These are phyloP conservation scores for Pseudevernia furfuracea DNA, from an alignment of 495 filamentous ascomycete genomes.

Conservation along the genomic window DNA sequence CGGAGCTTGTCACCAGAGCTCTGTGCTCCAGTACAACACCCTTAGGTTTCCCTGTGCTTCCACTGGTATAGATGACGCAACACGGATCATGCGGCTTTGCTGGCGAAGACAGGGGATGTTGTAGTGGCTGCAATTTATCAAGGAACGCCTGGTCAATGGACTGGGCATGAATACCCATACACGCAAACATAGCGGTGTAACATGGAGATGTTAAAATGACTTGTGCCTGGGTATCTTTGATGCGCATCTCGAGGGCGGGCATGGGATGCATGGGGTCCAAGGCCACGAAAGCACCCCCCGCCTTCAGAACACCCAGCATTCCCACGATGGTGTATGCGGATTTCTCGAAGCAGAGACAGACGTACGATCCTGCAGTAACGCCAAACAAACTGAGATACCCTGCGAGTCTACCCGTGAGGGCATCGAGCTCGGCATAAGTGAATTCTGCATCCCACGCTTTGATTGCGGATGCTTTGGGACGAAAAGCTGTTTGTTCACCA, in stretches of 20 bases:
- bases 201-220: constrained; percentile 16
- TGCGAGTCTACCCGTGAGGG: constrained; percentile 40
- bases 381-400: constrained; percentile 36
- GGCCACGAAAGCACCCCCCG: constrained; percentile 36
- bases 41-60: constrained; percentile 60
- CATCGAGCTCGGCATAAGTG: constrained; percentile 45
- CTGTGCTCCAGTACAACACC: constrained; percentile 60
- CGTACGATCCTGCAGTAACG: constrained; percentile 33
- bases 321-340: constrained; percentile 27
- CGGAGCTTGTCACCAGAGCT: constrained; percentile 18
- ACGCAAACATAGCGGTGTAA: constrained; percentile 32
- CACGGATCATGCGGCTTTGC: neutral
- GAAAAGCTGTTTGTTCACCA: constrained; percentile 32
- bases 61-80: constrained; percentile 39
- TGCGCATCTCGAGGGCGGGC: constrained; percentile 24
- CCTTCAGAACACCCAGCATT: constrained; percentile 26
- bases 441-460: constrained; percentile 43
- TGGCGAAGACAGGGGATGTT: neutral
- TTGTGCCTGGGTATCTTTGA: constrained; percentile 20
- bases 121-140: constrained; percentile 33
- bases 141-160: constrained; percentile 14
- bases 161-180: constrained; percentile 8
- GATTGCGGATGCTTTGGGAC: constrained; percentile 37
- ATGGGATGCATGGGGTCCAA: constrained; percentile 37
- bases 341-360: constrained; percentile 36